Base-by-base conservation (phyloP, 768 basidiomycete genomes). In the Dioszegia crocea region DNA sequence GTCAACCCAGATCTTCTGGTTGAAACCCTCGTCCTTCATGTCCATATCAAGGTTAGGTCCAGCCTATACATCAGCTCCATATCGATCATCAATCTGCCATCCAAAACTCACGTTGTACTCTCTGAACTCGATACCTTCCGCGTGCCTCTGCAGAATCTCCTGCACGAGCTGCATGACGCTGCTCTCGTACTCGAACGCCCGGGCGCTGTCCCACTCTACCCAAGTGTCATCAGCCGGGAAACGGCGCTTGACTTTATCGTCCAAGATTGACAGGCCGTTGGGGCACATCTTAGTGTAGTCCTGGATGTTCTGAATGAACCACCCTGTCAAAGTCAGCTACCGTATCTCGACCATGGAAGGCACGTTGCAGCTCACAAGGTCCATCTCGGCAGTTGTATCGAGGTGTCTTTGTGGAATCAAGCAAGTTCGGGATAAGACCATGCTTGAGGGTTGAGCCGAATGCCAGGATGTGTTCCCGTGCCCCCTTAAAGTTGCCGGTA, bases 241-340 rank as follows among this genome's bases (percentile, higher is more conserved):
- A 26, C 96, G 86, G n/a, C 96, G 85, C 75, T 86, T 88, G 57
- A 98, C 86, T 2, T 80, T 79, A 68, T 94, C 91, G 1, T 84
- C 81, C 29, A 98, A 83, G 57, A 98, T 82, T 0, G 85, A 79
- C 27, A 87, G 70, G 0, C 96, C 96, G 62, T 91, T 87, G 0
- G 96, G 93, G 0, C 88, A 90, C 75, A 82, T 86, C 45, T 78
- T 79, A 21, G 84, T 86, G 74, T 97, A 98, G 75, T 98, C 92
- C 70, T 98, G 96, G 55, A 99, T 96, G 71, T 88, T 96, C 75
- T 99, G 94, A 59, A 97, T 76, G 89, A 98, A 94, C 91, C 92
- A 98, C 94, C 73, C 68, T 68, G 39, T 23, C 17, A 3, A 6
- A 29, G 38, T 40, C 33, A 55, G 27, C 39, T 55, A 21, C 2